Evolutionary conservation across 192 early-diverging fungal species (phyloP).

Genomic region (Podila epigama): DNA sequence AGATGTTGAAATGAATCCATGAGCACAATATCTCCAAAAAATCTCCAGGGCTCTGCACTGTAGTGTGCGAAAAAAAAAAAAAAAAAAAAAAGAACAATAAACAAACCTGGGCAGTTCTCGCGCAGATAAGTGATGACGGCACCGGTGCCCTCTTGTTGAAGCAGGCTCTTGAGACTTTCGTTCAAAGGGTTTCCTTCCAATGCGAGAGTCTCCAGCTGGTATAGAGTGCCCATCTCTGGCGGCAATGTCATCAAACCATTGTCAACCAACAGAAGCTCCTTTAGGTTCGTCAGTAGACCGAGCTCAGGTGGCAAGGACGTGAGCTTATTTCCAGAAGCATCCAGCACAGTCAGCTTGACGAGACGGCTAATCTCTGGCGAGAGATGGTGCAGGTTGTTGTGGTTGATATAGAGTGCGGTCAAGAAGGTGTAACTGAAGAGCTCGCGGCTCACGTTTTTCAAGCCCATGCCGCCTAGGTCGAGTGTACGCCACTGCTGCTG

Average conservation of each 20-base stretch:
- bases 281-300: slow-evolving; percentile 80
- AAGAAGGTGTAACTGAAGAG: slow-evolving; percentile 88
- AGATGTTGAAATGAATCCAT: neutral
- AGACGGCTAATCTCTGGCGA: slow-evolving; percentile 76
- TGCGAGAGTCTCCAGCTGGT: slow-evolving; percentile 88
- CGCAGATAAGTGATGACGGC: slow-evolving; percentile 86
- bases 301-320: slow-evolving; percentile 85
- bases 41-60: too few species aligned
- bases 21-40: too few species aligned
- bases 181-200: slow-evolving; percentile 95
- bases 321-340: slow-evolving; percentile 91
- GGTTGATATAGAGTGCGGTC: slow-evolving; percentile 93
- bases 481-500: slow-evolving; percentile 81
- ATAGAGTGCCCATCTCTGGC: slow-evolving; percentile 87
- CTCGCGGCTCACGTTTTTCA: slow-evolving; percentile 78
- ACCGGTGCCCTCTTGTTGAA: slow-evolving; percentile 88
- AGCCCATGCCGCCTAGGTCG: slow-evolving; percentile 95
- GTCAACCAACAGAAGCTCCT: slow-evolving; percentile 90
- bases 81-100: neutral
- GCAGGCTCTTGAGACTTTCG: slow-evolving; percentile 76
- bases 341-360: slow-evolving; percentile 72
- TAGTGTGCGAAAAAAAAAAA: too few species aligned
- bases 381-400: slow-evolving; percentile 89
- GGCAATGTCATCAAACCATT: slow-evolving; percentile 88
- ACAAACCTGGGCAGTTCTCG: slow-evolving; percentile 83